Conservation (phyloP, 768 basidiomycete species). For the Serendipita indica region DNA sequence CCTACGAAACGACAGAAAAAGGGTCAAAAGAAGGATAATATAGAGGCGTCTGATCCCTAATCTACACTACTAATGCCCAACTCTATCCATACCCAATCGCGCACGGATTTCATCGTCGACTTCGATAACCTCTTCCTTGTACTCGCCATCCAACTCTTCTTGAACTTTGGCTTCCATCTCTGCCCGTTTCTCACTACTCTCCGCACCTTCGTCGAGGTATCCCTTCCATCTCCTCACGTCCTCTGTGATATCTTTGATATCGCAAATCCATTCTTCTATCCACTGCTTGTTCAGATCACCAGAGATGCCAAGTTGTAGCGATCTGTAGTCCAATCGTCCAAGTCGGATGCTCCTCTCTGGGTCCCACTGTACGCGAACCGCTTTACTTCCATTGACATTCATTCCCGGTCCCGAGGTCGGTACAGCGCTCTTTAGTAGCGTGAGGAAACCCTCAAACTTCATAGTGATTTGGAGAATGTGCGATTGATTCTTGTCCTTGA, state of each 20-base stretch:
- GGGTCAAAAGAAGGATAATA: background rate
- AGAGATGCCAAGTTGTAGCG: background rate
- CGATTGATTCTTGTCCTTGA: background rate
- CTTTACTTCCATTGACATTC: too few species aligned
- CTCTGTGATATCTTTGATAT: background rate
- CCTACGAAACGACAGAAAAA: background rate
- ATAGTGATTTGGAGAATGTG: background rate
- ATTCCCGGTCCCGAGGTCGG: background rate
- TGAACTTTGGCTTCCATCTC: background rate
- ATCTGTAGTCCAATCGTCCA: background rate
- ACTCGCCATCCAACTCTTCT: background rate
- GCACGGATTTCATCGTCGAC: background rate
- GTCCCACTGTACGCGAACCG: background rate
- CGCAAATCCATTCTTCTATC: background rate
- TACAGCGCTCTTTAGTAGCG: background rate
- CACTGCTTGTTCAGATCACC: background rate
- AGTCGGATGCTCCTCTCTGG: background rate
- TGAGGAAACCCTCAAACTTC: background rate
- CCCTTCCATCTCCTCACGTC: constrained; percentile 6
- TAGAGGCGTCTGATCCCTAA: background rate
- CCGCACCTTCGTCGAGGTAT: background rate
- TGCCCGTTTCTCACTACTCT: background rate
- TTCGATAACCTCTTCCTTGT: background rate
- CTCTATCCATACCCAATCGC: background rate
- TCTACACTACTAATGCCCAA: background rate